A percentile compares a stretch with the other conserved stretches of the same genome.
phyloP scores from a whole-genome alignment of 164 flowering plant species.

The Piper betle region DNA sequence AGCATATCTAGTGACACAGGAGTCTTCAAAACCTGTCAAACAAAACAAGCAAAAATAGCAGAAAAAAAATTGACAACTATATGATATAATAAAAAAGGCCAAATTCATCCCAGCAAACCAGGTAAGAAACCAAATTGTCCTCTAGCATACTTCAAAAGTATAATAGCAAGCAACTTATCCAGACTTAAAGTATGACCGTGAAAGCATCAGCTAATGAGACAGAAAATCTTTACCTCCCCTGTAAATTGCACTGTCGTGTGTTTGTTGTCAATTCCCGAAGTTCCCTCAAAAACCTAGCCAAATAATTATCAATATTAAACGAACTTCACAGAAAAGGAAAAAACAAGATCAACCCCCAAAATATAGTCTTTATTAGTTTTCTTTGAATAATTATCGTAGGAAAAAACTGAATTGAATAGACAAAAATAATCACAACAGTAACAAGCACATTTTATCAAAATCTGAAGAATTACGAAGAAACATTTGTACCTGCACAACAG shows the following conservation, averaged over 20 bases:
- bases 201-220: not conserved
- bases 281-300: constrained; percentile 91
- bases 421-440: not conserved
- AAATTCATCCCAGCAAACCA: too few species aligned
- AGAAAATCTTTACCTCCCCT: constrained; percentile 63
- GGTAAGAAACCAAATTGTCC: too few species aligned
- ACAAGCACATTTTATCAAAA: not conserved
- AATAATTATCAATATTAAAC: not conserved
- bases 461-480: not conserved
- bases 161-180: too few species aligned
- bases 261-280: constrained; percentile 98
- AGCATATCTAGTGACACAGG: constrained; percentile 98
- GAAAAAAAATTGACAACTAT: too few species aligned
- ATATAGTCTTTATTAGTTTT: too few species aligned
- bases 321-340: too few species aligned
- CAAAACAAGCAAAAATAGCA: too few species aligned
- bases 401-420: too few species aligned
- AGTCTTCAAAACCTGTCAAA: constrained; percentile 77
- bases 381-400: too few species aligned
- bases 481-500: constrained; percentile 76
- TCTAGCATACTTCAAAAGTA: too few species aligned
- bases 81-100: not conserved
- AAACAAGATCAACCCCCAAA: too few species aligned
- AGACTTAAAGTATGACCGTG: not conserved
- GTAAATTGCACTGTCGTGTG: constrained; percentile 96